A percentile compares a stretch with the other conserved stretches of the same genome.
Evolutionary conservation across 1,284 basidiomycete species (phyloP).

Genomic region (Hymenochaete sp.): DNA sequence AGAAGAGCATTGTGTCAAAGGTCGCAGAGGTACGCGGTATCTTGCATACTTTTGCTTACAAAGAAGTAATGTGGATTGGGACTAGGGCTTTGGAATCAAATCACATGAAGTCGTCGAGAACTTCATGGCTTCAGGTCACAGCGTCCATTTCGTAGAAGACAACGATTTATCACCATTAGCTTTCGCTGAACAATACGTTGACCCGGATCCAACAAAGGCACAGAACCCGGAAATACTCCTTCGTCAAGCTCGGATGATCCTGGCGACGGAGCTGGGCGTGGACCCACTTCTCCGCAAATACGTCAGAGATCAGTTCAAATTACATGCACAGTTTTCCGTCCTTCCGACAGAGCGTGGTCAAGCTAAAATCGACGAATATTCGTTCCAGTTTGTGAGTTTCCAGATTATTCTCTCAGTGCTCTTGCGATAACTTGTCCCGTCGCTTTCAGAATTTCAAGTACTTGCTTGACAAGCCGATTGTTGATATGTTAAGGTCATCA

Average conservation of each 20-base stretch:
- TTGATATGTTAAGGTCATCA: constrained; percentile 54
- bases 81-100: constrained; percentile 70
- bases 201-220: constrained; percentile 50
- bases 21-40: constrained; percentile 57
- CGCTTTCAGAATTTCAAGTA: constrained; percentile 86
- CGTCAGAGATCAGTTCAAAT: constrained; percentile 72
- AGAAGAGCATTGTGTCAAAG: constrained; percentile 68
- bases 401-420: neutral
- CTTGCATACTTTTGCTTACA: constrained; percentile 1
- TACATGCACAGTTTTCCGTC: constrained; percentile 73
- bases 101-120: constrained; percentile 77
- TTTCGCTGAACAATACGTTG: constrained; percentile 73
- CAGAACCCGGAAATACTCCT: constrained; percentile 58
- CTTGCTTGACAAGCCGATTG: constrained; percentile 72
- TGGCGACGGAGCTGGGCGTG: constrained; percentile 86
- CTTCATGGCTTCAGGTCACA: constrained; percentile 46
- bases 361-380: constrained; percentile 82
- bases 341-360: constrained; percentile 89
- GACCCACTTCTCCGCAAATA: constrained; percentile 84
- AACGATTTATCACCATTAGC: constrained; percentile 63
- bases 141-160: constrained; percentile 69
- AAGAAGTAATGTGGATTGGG: constrained; percentile 14
- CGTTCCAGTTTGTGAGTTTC: constrained; percentile 79
- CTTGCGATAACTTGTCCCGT: constrained; percentile 2
- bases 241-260: constrained; percentile 71